Evolutionary conservation across 1,284 basidiomycete genomes (phyloP).

Genomic region (Leccinum solheimii): DNA sequence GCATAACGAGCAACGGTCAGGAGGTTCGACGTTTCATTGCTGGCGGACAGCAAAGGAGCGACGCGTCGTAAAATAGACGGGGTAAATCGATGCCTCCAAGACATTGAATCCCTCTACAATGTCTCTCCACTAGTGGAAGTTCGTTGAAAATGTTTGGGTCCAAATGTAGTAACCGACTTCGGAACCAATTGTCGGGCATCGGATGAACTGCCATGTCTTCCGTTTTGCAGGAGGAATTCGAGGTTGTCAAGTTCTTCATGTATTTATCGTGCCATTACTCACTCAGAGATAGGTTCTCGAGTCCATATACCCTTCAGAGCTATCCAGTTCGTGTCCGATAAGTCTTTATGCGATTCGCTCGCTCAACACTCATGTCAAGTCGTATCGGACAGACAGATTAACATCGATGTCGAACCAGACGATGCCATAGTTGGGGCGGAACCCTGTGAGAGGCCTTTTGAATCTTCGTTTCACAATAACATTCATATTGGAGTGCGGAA

Average conservation of each 20-base stretch:
- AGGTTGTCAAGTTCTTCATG: constrained; percentile 52
- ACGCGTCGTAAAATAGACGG: constrained; percentile 18
- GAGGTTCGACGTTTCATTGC: not conserved
- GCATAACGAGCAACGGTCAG: constrained; percentile 11
- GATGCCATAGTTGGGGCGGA: constrained; percentile 63
- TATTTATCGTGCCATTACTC: constrained; percentile 10
- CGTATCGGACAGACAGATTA: constrained; percentile 77
- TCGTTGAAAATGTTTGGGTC: constrained; percentile 14
- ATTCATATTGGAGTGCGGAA: constrained; percentile 26
- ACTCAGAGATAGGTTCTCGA: constrained; percentile 74
- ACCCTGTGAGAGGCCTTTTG: constrained; percentile 46
- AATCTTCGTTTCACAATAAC: constrained; percentile 13
- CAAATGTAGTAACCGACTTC: constrained; percentile 22
- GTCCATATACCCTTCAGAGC: constrained; percentile 93
- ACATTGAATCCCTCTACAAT: constrained; percentile 10
- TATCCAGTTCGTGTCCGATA: constrained; percentile 72
- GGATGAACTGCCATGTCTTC: constrained; percentile 49
- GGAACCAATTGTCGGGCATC: constrained; percentile 29
- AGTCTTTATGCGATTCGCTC: constrained; percentile 30
- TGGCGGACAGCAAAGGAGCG: not conserved
- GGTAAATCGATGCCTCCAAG: constrained; percentile 23
- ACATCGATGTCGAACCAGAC: constrained; percentile 90
- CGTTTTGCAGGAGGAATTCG: constrained; percentile 81
- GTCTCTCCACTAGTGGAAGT: not conserved
- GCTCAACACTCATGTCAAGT: constrained; percentile 68